These are phyloP conservation scores for Leucaena leucocephala DNA, from an alignment of 306 rosid species.

Conservation along the genomic window DNA sequence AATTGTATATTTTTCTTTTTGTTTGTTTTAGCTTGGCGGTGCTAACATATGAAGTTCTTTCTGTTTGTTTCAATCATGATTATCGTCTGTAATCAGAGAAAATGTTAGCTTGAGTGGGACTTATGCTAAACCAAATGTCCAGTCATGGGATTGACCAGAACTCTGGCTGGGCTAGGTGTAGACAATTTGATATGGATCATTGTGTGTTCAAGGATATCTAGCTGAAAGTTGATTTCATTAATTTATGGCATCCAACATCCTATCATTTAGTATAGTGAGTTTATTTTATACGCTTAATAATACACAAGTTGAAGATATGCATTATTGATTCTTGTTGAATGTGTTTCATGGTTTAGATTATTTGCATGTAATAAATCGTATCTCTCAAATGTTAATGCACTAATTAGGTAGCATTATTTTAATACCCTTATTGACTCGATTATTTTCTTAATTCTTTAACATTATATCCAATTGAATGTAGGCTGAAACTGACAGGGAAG, in stretches of 20 bases:
- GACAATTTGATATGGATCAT: background rate
- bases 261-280: background rate
- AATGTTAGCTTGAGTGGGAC: background rate
- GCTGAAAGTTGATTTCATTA: slow-evolving; percentile 11
- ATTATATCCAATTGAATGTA: slow-evolving; percentile 28
- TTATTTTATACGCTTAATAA: slow-evolving; percentile 5
- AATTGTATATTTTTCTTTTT: background rate
- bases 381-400: background rate
- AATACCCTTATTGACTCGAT: background rate
- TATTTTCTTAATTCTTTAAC: background rate
- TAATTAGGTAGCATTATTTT: background rate
- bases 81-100: background rate
- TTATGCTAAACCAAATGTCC: background rate
- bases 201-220: background rate
- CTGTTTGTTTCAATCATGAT: slow-evolving; percentile 19
- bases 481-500: slow-evolving; percentile 98
- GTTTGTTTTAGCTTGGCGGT: background rate
- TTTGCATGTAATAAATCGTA: slow-evolving; percentile 20
- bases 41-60: background rate
- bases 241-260: slow-evolving; percentile 5
- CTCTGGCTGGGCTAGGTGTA: background rate
- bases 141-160: background rate
- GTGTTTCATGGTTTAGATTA: slow-evolving; percentile 11
- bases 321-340: slow-evolving; percentile 3
- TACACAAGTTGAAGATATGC: background rate